Evolutionary conservation across 2,329 filamentous ascomycete genomes (phyloP), one percentile per base, ranked within the genome.

Genomic region (Pseudofabraea citricarpa): DNA sequence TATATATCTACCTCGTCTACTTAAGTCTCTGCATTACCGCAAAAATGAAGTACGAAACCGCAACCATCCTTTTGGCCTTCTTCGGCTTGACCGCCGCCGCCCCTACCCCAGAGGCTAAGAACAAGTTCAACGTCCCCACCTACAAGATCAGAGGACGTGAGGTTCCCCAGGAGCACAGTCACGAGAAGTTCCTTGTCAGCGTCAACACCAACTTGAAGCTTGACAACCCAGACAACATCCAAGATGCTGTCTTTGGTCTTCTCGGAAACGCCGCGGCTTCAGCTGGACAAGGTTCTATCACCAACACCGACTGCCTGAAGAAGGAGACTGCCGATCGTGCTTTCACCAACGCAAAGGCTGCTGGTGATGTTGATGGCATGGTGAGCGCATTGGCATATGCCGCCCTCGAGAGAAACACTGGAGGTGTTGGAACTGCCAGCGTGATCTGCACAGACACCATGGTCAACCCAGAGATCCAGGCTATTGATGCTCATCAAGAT

Each of bases 401-500:
- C 35, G 67, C 71, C 23, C 60, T 78, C 18, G 80, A 83, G 68
- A 72, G 78, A 44, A 83, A 83, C 65, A 83, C 78, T 20, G 73
- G 65, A 39, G 54, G 57, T 9, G 78, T 83, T 47, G 80, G 79
- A 39, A 62, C 69, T 35, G 72, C 70, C n/a, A 80, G 75, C 36
- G 75, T 71, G 23, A 62, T 73, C 38, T 86, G 81, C 67, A 71
- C 63, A 31, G 66, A 63, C 59, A 78, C 72, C 56, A 77, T 81
- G 13, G 68, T 70, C 45, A 86, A 86, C 64, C 72, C 81, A 3
- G 81, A 85, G 65, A 83, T 86, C 55, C 74, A 71, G 21, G 78
- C 78, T 33, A 60, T 86, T 46, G 64, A 69, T 42, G 79, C 83
- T 63, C 81, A 85, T 63, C 81, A 86, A 64, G 82, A 86, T 59